Conservation (phyloP, 2,329 filamentous ascomycete species). For the Penicillium italicum region DNA sequence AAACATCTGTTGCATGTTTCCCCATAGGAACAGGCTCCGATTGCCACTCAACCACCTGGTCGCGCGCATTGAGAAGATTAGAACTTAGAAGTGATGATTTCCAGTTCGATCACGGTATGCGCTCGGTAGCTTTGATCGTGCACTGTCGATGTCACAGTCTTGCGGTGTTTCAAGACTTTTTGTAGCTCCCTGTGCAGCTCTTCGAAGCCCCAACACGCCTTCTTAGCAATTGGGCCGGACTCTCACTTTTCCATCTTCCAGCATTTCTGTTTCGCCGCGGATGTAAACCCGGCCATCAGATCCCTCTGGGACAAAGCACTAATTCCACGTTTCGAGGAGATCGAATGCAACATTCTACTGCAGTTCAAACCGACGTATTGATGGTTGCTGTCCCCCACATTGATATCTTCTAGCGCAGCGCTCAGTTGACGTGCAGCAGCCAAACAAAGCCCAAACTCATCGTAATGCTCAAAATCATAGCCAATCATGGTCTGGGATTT, state of each 20-base stretch:
- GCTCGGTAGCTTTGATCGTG: constrained; percentile 48
- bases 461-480: constrained; percentile 37
- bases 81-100: constrained; percentile 46
- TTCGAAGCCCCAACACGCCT: constrained; percentile 35
- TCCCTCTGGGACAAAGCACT: constrained; percentile 44
- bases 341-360: constrained; percentile 44
- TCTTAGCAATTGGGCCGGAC: constrained; percentile 39
- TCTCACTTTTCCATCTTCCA: constrained; percentile 42
- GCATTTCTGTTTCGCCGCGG: constrained; percentile 42
- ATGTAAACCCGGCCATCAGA: constrained; percentile 41
- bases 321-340: constrained; percentile 37
- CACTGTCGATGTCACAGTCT: constrained; percentile 39
- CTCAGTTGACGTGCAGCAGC: constrained; percentile 34
- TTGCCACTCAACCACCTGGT: constrained; percentile 42
- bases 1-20: constrained; percentile 43
- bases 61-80: constrained; percentile 35
- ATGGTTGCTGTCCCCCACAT: constrained; percentile 8
- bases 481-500: constrained; percentile 46
- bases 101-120: constrained; percentile 44
- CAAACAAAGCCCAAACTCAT: constrained; percentile 40
- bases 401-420: constrained; percentile 24
- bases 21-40: constrained; percentile 47
- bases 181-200: constrained; percentile 30
- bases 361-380: constrained; percentile 39
- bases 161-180: constrained; percentile 29